Percentiles rank a stretch among this genome's conserved stretches.
phyloP scores from a whole-genome alignment of 305 asterid species.

The Rubia peregrina region DNA sequence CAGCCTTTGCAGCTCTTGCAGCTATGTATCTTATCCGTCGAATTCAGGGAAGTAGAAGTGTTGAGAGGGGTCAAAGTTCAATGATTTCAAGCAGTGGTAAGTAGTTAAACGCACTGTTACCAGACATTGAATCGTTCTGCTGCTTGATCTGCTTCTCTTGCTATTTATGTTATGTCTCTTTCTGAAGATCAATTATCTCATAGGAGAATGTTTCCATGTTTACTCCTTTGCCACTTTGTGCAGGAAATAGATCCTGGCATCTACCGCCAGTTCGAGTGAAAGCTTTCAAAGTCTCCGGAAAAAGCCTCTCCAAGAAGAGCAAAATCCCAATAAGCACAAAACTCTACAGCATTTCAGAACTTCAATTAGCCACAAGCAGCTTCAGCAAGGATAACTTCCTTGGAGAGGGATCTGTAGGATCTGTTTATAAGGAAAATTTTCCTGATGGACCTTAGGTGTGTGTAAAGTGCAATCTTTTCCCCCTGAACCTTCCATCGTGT shows the following conservation, averaged over 20 bases:
- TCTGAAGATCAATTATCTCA: not conserved
- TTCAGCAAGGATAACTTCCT: slow-evolving; percentile 55
- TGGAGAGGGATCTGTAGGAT: slow-evolving; percentile 89
- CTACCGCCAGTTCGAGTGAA: slow-evolving; percentile 59
- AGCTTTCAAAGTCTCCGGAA: slow-evolving; percentile 41
- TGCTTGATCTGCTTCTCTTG: not conserved
- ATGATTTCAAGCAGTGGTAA: too few relatives aligned
- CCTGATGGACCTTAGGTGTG: slow-evolving; percentile 43
- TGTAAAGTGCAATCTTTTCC: too few relatives aligned
- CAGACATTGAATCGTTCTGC: not conserved
- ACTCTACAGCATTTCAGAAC: slow-evolving; percentile 57
- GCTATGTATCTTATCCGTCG: too few relatives aligned
- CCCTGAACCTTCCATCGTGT: too few relatives aligned
- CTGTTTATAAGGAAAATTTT: slow-evolving; percentile 73
- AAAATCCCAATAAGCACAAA: slow-evolving; percentile 43
- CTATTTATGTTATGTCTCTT: not conserved
- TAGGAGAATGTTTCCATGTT: not conserved
- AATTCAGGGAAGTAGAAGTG: too few relatives aligned
- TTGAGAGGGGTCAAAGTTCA: too few relatives aligned
- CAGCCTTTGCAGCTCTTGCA: slow-evolving; percentile 24
- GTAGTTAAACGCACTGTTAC: too few relatives aligned
- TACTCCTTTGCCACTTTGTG: slow-evolving; percentile 9
- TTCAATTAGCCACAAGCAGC: slow-evolving; percentile 74
- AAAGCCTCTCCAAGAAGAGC: slow-evolving; percentile 37
- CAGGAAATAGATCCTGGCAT: slow-evolving; percentile 51